A percentile compares a stretch with the other conserved stretches of the same genome.
Evolutionary conservation across 2,329 filamentous ascomycete species (phyloP).

Genomic region (Leptographium galeiforme): DNA sequence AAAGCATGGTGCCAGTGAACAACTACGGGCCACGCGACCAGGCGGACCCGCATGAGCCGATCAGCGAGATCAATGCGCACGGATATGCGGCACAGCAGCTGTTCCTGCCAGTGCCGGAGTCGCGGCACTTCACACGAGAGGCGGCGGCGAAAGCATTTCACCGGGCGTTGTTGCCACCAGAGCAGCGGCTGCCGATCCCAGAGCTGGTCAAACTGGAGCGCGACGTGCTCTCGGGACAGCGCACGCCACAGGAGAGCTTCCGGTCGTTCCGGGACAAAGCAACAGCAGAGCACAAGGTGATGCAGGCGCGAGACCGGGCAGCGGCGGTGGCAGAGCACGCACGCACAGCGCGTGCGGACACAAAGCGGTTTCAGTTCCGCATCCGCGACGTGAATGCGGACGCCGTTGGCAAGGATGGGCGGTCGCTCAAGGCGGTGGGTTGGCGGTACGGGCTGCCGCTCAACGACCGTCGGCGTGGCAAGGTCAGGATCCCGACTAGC

Average conservation of each 20-base stretch:
- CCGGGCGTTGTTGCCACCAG: slow-evolving; percentile 43
- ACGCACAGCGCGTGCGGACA: slow-evolving; percentile 30
- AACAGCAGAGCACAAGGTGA: slow-evolving; percentile 1
- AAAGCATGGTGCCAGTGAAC: slow-evolving; percentile 69
- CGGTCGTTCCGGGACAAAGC: slow-evolving; percentile 22
- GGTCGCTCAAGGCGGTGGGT: slow-evolving; percentile 37
- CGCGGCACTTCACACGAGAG: slow-evolving; percentile 47
- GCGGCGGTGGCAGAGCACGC: slow-evolving; percentile 24
- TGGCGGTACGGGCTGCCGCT: slow-evolving; percentile 52
- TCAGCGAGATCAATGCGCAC: slow-evolving; percentile 54
- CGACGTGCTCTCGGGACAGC: slow-evolving; percentile 25
- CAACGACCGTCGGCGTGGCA: slow-evolving; percentile 48
- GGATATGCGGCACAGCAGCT: slow-evolving; percentile 47
- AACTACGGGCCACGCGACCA: slow-evolving; percentile 37
- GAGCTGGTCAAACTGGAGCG: slow-evolving; percentile 45
- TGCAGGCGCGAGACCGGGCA: slow-evolving; percentile 16
- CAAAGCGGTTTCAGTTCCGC: slow-evolving; percentile 43
- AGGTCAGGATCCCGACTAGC: slow-evolving; percentile 53
- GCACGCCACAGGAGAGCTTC: slow-evolving; percentile 11
- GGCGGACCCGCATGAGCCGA: slow-evolving; percentile 38
- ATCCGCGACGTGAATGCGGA: slow-evolving; percentile 47
- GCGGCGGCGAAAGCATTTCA: slow-evolving; percentile 55
- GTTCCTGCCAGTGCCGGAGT: slow-evolving; percentile 52
- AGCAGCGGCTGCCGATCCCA: slow-evolving; percentile 47
- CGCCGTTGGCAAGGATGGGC: slow-evolving; percentile 39